These are phyloP conservation scores for Paramecium pentaurelia DNA, from an alignment of 73 alveolate genomes.

Conservation along the genomic window DNA sequence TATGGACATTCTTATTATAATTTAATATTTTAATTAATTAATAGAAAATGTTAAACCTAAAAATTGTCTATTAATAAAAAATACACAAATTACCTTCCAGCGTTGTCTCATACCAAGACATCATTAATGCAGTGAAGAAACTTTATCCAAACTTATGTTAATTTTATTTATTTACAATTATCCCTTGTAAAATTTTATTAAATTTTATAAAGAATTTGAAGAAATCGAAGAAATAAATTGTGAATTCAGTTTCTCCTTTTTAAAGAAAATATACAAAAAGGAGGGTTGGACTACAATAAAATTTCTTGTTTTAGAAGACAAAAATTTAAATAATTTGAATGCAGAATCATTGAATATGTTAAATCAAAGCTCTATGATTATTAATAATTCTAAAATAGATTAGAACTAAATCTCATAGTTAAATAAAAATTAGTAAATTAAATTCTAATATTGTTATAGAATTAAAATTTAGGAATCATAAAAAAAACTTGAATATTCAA, in stretches of 20 bases:
- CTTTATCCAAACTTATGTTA: background rate
- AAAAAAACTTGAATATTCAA: background rate
- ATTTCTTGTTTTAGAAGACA: background rate
- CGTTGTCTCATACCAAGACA: background rate
- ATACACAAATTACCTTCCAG: background rate
- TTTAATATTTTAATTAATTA: background rate
- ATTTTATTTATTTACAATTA: background rate
- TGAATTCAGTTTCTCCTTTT: background rate
- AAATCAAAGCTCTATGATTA: background rate
- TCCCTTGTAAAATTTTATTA: background rate
- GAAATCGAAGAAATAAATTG: background rate
- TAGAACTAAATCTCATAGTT: background rate
- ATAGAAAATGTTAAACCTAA: background rate
- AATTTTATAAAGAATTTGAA: background rate
- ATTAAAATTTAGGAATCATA: background rate
- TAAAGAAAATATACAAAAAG: background rate
- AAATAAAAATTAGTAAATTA: background rate
- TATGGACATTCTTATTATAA: background rate
- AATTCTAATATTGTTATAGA: background rate
- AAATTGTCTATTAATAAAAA: background rate
- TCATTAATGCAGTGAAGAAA: background rate
- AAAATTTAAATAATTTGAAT: background rate
- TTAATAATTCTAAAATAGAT: background rate
- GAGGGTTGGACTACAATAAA: background rate
- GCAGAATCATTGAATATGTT: background rate